phyloP scores from a whole-genome alignment of 2,329 filamentous ascomycete species.

The Talaromyces sp. region DNA sequence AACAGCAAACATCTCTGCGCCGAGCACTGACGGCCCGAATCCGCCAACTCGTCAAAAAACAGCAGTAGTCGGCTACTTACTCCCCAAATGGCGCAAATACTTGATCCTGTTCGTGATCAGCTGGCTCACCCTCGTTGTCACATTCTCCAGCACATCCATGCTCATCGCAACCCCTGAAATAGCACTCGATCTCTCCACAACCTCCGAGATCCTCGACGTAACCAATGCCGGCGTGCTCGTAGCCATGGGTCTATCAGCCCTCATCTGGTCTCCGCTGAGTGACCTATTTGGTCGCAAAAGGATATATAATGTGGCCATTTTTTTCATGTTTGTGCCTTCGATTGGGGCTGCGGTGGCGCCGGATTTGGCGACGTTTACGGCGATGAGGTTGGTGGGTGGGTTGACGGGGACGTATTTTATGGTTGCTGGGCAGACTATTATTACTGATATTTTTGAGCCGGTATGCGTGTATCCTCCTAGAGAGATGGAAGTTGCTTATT shows the following conservation, averaged over 20 bases:
- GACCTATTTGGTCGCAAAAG: slow-evolving; percentile 30
- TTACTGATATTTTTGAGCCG: slow-evolving; percentile 40
- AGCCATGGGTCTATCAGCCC: slow-evolving; percentile 38
- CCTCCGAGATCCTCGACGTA: slow-evolving; percentile 33
- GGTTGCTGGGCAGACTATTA: slow-evolving; percentile 39
- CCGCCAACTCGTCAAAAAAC: no score
- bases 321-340: slow-evolving; percentile 32
- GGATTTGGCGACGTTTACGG: slow-evolving; percentile 35
- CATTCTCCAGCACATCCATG: slow-evolving; percentile 44
- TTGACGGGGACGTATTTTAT: slow-evolving; percentile 40
- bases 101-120: slow-evolving; percentile 42
- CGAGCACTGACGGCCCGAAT: background rate
- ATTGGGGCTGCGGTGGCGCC: slow-evolving; percentile 31
- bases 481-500: background rate
- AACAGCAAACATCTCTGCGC: background rate
- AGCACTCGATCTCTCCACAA: slow-evolving; percentile 36
- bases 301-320: slow-evolving; percentile 34
- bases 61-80: background rate
- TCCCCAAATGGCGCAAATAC: slow-evolving; percentile 38
- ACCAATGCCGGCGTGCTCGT: slow-evolving; percentile 38
- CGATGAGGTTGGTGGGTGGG: slow-evolving; percentile 34
- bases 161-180: slow-evolving; percentile 42
- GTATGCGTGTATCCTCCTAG: slow-evolving; percentile 19
- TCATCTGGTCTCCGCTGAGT: slow-evolving; percentile 34
- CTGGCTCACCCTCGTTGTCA: slow-evolving; percentile 42